Evolutionary conservation across 2,329 filamentous ascomycete species (phyloP), one percentile per base, ranked within the genome.

Genomic region (Xylaria sp.): DNA sequence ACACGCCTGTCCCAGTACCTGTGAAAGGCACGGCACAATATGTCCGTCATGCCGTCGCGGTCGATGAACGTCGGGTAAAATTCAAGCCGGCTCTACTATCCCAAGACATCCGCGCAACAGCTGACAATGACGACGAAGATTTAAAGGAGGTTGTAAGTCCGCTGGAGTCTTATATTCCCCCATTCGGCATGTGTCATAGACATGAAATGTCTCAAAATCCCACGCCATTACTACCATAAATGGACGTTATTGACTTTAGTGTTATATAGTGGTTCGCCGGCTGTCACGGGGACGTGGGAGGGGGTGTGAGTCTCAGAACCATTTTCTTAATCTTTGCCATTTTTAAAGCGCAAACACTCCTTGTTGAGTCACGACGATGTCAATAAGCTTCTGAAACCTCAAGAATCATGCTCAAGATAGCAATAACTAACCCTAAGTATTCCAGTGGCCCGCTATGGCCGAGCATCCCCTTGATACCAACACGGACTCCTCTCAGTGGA

Each of bases 21-120:
- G 79, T 81, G 0, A 73, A 72, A 30, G 78, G 83, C 2, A 82
- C 83, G 2, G 84, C 84, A 1, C 72, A 77, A 6, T 81, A 81
- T 58, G 81, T 87, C 32, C 81, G 85, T 1, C 85, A 87, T 62
- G 85, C 85, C 1, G 83, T 87, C 2, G 81, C 84, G 4, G 80
- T 86, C 13, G 84, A 87, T 68, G 85, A 87, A 72, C 80, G 84
- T 0, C 83, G 85, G 6, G 81, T 85, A 66, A 87, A 87, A 73
- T 87, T 87, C 79, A 86, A 85, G 72, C 80, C 84, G 0, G 84
- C 83, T 0, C 78, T 87, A 0, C 77, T 86, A 3, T 77, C 79
- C 0, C 81, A 83, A 63, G 82, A 84, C 39, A 78, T 79, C 23
- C 74, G 76, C 4, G 70, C 70, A 25, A 66, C 60, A 34, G 55